phyloP scores from a whole-genome alignment of 2,329 filamentous ascomycete genomes.

The Calonectria fujianensis region DNA sequence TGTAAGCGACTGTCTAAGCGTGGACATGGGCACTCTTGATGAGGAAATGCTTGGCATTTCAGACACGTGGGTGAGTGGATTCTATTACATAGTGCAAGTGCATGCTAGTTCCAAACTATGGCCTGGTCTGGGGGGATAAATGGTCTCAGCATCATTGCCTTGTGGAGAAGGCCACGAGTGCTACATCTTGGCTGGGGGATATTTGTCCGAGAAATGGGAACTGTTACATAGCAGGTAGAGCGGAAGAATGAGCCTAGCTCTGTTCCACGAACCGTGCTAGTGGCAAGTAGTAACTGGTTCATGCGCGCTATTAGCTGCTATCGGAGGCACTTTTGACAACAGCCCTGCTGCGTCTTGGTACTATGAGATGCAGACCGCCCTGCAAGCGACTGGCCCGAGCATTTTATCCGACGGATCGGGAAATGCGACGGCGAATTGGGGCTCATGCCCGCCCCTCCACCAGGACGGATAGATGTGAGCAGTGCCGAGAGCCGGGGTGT shows the following conservation, averaged over 20 bases:
- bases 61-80: not conserved
- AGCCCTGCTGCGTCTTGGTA: not conserved
- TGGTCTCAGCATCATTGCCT: not conserved
- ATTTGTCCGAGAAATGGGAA: not conserved
- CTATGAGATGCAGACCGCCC: not conserved
- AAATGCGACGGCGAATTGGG: not conserved
- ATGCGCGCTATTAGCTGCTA: not conserved
- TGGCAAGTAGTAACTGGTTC: not conserved
- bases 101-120: not conserved
- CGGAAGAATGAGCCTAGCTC: not conserved
- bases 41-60: not conserved
- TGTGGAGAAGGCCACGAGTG: not conserved
- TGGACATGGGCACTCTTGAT: not conserved
- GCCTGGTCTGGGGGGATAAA: not conserved
- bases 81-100: not conserved
- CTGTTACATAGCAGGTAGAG: not conserved
- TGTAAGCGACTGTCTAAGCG: constrained; percentile 1
- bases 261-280: not conserved
- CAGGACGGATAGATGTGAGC: not conserved
- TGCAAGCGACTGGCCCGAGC: not conserved
- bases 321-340: not conserved
- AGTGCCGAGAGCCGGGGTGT: not conserved
- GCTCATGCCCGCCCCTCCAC: not conserved
- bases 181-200: not conserved
- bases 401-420: not conserved